Conservation (phyloP, 805 yeast species). For the Cephaloascus fragrans region DNA sequence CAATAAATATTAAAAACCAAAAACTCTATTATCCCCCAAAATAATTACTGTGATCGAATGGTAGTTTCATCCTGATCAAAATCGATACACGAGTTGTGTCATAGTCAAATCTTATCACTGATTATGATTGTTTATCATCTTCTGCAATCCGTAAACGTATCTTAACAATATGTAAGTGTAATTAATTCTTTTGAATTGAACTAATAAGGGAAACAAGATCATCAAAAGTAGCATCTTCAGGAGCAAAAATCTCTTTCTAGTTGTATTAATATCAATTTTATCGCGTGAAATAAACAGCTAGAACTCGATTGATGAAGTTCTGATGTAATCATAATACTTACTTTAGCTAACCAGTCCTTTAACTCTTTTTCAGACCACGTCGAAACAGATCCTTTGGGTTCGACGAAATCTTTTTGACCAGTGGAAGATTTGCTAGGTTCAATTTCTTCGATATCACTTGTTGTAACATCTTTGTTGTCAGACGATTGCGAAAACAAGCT, state of each 20-base stretch:
- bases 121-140: neutral
- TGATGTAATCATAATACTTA: slow-evolving; percentile 15
- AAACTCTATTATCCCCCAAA: too few species aligned
- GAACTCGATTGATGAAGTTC: too few species aligned
- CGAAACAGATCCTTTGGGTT: slow-evolving; percentile 1
- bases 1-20: too few species aligned
- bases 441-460: neutral
- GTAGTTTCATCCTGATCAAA: too few species aligned
- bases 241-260: slow-evolving; percentile 37
- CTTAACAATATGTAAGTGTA: neutral
- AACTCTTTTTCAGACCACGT: slow-evolving; percentile 26
- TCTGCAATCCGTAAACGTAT: neutral
- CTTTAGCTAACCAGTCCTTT: slow-evolving; percentile 25
- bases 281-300: slow-evolving; percentile 3
- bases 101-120: too few species aligned
- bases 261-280: slow-evolving; percentile 15
- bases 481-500: slow-evolving; percentile 13
- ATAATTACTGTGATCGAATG: too few species aligned
- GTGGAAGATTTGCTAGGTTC: slow-evolving; percentile 1
- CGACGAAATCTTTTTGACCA: neutral
- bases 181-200: slow-evolving; percentile 22
- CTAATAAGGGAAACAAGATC: slow-evolving; percentile 38
- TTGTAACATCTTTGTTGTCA: neutral
- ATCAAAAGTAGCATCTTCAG: slow-evolving; percentile 33
- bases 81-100: too few species aligned